Evolutionary conservation across 768 basidiomycete species (phyloP).

Genomic region (Termitomyces sp.): DNA sequence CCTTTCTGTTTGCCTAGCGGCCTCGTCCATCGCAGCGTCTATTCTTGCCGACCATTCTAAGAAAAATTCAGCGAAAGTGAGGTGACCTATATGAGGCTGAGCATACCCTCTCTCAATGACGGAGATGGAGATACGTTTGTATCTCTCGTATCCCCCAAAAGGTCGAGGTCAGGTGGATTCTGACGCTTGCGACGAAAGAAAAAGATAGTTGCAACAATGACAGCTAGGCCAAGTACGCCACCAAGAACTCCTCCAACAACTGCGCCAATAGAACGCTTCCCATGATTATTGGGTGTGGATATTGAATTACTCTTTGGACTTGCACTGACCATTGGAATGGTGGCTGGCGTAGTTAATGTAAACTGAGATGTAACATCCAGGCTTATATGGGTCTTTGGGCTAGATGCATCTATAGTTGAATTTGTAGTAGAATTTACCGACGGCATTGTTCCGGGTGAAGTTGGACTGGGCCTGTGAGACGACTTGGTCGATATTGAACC

Average conservation of each 20-base stretch:
- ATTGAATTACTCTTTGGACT: neutral
- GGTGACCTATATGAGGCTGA: neutral
- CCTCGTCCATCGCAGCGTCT: slow-evolving; percentile 5
- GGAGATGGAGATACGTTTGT: neutral
- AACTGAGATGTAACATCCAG: no score
- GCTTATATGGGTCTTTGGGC: no score
- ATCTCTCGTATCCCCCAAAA: neutral
- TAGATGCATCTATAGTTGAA: no score
- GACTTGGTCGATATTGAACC: no score
- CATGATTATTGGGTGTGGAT: neutral
- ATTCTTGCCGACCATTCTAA: slow-evolving; percentile 3
- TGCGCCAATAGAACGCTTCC: neutral
- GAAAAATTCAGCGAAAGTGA: neutral
- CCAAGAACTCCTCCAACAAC: slow-evolving; percentile 6
- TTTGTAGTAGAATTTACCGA: no score
- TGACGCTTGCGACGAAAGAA: neutral
- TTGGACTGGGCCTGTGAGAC: no score
- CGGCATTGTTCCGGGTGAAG: no score
- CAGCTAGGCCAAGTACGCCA: neutral
- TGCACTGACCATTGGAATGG: neutral
- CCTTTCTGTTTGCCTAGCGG: slow-evolving; percentile 3
- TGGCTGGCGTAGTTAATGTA: no score
- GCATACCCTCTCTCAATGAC: slow-evolving; percentile 3
- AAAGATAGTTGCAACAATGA: neutral
- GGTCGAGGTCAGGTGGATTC: neutral